Evolutionary conservation across 2,329 filamentous ascomycete species (phyloP).

Genomic region (Talaromyces sp.): DNA sequence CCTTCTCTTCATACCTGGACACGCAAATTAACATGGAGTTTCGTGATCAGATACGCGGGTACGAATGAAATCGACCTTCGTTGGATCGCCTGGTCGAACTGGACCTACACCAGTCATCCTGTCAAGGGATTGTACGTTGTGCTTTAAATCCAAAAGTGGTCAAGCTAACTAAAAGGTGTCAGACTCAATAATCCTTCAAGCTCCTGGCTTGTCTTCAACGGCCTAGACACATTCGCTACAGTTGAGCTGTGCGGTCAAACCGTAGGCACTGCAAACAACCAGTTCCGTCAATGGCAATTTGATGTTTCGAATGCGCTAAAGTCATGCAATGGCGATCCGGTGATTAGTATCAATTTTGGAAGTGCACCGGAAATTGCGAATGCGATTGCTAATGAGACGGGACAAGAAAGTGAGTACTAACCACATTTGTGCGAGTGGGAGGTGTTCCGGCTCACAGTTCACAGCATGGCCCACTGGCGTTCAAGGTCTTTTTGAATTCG

Average conservation of each 20-base stretch:
- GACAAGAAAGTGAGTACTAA: constrained; percentile 43
- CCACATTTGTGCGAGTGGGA: not conserved
- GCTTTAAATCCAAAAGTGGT: not conserved
- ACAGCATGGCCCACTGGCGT: constrained; percentile 52
- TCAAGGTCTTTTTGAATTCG: constrained; percentile 52
- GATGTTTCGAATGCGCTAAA: constrained; percentile 52
- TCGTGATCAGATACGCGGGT: constrained; percentile 47
- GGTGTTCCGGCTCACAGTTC: not conserved
- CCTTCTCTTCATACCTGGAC: not conserved
- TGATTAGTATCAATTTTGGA: constrained; percentile 56
- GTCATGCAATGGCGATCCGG: constrained; percentile 41
- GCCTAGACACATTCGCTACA: constrained; percentile 61
- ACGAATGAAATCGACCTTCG: constrained; percentile 61
- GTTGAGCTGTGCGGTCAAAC: constrained; percentile 56
- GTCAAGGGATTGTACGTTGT: constrained; percentile 45
- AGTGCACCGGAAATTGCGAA: constrained; percentile 56
- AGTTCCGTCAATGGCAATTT: constrained; percentile 63
- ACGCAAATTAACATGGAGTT: not conserved
- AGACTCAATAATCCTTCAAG: constrained; percentile 35
- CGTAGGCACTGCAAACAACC: constrained; percentile 60
- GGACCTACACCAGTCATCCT: constrained; percentile 58
- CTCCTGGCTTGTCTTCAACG: constrained; percentile 61
- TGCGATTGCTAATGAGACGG: constrained; percentile 52
- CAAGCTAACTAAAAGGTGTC: not conserved
- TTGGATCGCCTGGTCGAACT: constrained; percentile 60